A percentile compares a stretch with the other conserved stretches of the same genome.
Conservation (phyloP, 2,329 filamentous ascomycete species). For the Lomentospora prolificans region DNA sequence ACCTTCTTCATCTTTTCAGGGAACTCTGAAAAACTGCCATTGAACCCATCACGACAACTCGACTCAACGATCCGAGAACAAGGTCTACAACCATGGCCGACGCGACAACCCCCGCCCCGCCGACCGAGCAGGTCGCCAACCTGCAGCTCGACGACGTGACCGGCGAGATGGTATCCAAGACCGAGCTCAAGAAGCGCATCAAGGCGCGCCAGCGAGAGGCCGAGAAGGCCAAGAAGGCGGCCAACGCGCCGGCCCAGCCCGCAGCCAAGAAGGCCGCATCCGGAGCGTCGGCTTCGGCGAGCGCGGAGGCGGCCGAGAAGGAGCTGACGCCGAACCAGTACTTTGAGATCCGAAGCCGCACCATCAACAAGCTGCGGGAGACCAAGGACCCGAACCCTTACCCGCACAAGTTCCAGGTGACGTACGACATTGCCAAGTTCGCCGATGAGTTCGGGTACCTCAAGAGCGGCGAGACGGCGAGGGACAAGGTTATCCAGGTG, state of each 20-base stretch:
- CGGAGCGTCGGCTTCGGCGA: slow-evolving; percentile 44
- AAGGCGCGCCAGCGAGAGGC: slow-evolving; percentile 83
- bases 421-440: slow-evolving; percentile 74
- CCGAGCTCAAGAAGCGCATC: slow-evolving; percentile 86
- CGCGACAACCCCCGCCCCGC: slow-evolving; percentile 26
- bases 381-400: slow-evolving; percentile 73
- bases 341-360: slow-evolving; percentile 87
- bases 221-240: slow-evolving; percentile 80
- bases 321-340: slow-evolving; percentile 58
- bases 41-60: neutral
- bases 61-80: neutral
- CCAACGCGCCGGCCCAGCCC: slow-evolving; percentile 49
- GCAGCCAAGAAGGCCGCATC: slow-evolving; percentile 56
- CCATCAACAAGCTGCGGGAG: slow-evolving; percentile 66
- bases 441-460: slow-evolving; percentile 66
- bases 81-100: slow-evolving; percentile 20
- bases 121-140: slow-evolving; percentile 52
- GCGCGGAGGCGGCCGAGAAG: slow-evolving; percentile 57
- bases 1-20: neutral
- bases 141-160: slow-evolving; percentile 86
- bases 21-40: neutral
- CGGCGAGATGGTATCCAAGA: slow-evolving; percentile 77
- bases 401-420: slow-evolving; percentile 85
- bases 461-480: slow-evolving; percentile 77
- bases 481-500: slow-evolving; percentile 65